Base-by-base conservation (phyloP, 208 protist species). In the Leishmania lainsoni region DNA sequence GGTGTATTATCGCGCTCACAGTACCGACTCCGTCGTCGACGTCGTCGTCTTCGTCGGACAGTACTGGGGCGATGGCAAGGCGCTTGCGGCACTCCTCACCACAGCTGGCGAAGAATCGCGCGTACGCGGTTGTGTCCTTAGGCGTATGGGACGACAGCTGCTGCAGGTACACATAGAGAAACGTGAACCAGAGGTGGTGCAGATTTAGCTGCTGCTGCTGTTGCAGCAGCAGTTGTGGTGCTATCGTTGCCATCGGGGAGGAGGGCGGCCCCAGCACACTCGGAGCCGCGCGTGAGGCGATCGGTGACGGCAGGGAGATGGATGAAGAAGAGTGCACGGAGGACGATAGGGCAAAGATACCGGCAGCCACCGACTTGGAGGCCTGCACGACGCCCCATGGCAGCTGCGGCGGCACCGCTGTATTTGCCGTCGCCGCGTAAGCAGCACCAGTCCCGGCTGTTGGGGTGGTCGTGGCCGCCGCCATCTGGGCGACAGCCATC, bases 141-240 rank as follows among this genome's bases (percentile, higher is more conserved):
- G 75, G 78, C 4, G 85, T 90, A 32, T 85, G 86, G 12, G 89
- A 80, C 22, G 93, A 94, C 29, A 95, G 78, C 78, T 96, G 91
- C 80, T 96, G 93, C 9, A 95, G 82, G 86, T 94, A 96, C 52
- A 91, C 26, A 58, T 87, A 88, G 22, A 94, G 83, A 81, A 90
- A 94, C 45, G 79, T 83, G 65, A 88, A 91, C 91, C 91, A 96
- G 29, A 96, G 52, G 32, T 84, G 81, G 56, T 85, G 77, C 68
- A 85, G 22, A 29, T 32, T 56, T 22, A 5, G 29, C 58, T 63
- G 74, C 52, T 16, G 48, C 22, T 61, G 61, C 5, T 42, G 70
- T n/a, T 26, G 61, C 29, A 20, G 9, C 59, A 22, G 70, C 69
- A 9, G 56, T 10, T 32, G 63, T 54, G 52, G 56, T 61, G 52